Conservation (phyloP, 225 moss, liverwort and hornwort species). For the Sphagnum tenellum region DNA sequence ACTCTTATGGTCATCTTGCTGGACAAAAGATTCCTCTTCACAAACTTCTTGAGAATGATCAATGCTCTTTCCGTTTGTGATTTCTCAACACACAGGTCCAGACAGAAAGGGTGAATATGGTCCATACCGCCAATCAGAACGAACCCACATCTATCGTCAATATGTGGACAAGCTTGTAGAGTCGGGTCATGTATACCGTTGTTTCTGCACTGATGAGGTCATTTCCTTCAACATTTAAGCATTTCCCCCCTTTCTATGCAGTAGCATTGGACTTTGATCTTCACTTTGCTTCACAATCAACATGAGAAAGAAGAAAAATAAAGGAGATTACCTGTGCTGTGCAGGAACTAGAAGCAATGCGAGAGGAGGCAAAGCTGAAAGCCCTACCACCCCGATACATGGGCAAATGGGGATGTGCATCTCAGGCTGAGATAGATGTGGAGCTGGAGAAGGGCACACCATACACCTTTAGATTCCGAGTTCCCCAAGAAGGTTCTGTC, state of each 20-base stretch:
- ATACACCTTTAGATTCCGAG: slow-evolving; percentile 84
- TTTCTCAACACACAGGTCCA: slow-evolving; percentile 35
- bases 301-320: neutral
- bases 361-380: slow-evolving; percentile 84
- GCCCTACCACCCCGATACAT: slow-evolving; percentile 83
- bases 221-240: neutral
- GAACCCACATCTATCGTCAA: slow-evolving; percentile 73
- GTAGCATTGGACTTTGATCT: too few species aligned
- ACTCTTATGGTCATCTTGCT: too few species aligned
- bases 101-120: slow-evolving; percentile 59
- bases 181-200: slow-evolving; percentile 82
- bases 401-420: slow-evolving; percentile 87
- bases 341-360: slow-evolving; percentile 85
- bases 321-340: neutral
- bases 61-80: too few species aligned
- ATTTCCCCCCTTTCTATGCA: neutral
- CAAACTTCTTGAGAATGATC: too few species aligned
- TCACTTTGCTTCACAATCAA: too few species aligned
- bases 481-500: slow-evolving; percentile 86
- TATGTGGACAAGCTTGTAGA: slow-evolving; percentile 74
- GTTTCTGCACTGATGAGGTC: slow-evolving; percentile 92
- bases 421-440: slow-evolving; percentile 57
- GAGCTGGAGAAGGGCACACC: slow-evolving; percentile 85
- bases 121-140: slow-evolving; percentile 92
- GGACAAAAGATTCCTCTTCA: too few species aligned